Evolutionary conservation across 352 stramenopile species (phyloP), one percentile per base, ranked within the genome.

Genomic region (Albugo laibachii): DNA sequence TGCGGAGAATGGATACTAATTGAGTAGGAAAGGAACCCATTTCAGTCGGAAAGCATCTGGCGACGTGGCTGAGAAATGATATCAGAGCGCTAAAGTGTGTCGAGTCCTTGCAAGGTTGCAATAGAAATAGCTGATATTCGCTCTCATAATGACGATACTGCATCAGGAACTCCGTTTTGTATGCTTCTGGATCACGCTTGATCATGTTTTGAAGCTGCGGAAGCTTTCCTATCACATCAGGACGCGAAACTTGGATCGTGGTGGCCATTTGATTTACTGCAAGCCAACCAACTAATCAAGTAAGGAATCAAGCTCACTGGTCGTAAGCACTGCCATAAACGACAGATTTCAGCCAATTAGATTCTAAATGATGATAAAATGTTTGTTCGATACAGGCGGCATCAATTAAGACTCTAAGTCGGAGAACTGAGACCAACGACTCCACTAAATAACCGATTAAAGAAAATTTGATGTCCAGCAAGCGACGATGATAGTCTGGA

Each of bases 171-270:
- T 99, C 95, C 48, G 92, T 88, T 45, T 78, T 71, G 72, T 99
- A 99, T 45, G 80, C 89, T 38, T 75, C 54, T 10, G 94, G 93
- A 62, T 99, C 94, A 27, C 95, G 83, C 72, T 99, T 99, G 35
- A 97, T 93, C 57, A 98, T 85, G 72, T 99, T 99, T 76, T 99
- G 94, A 42, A 98, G 75, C 69, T 96, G 88, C 49, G 92, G 83
- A 41, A 97, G 67, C 69, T 93, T 91, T 59, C 69, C 74, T 57
- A 88, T 81, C 70, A 91, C 72, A 66, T 92, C 76, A 52, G 75
- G 71, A 27, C 78, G 68, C 20, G 73, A 85, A 47, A 70, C 77
- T 47, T 81, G 83, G 46, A 85, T 61, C n/a, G 63, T 60, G 24
- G 24, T 10, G 24, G 24, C 24, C 24, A 31, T 31, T 31, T 8